Conservation (phyloP, 805 yeast genomes). For the Starmerella davenportii region DNA sequence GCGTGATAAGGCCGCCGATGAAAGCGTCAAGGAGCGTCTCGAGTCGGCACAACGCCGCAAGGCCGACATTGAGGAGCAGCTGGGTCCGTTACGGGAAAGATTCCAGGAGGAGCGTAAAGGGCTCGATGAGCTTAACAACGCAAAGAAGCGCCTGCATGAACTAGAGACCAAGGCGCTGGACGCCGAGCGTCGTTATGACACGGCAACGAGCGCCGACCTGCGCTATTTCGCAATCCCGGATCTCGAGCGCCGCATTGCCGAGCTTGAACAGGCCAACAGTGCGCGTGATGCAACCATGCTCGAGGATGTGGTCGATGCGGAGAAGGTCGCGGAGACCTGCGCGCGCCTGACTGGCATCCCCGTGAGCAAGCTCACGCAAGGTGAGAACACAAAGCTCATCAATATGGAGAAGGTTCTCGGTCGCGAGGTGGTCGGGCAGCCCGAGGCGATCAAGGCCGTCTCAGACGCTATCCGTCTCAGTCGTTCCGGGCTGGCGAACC, state of each 20-base stretch:
- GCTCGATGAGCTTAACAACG: constrained; percentile 74
- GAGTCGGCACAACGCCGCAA: constrained; percentile 58
- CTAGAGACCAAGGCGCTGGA: constrained; percentile 82
- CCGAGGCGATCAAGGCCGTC: constrained; percentile 90
- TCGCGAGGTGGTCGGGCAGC: constrained; percentile 79
- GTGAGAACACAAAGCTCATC: constrained; percentile 83
- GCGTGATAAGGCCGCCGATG: constrained; percentile 76
- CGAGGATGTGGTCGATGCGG: constrained; percentile 79
- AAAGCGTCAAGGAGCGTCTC: constrained; percentile 71
- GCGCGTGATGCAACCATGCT: constrained; percentile 47
- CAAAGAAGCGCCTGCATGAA: constrained; percentile 82
- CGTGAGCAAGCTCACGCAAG: constrained; percentile 81
- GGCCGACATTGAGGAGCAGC: constrained; percentile 69
- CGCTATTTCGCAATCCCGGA: constrained; percentile 97
- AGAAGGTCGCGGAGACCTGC: constrained; percentile 89
- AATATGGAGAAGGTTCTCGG: constrained; percentile 83
- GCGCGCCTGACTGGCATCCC: constrained; percentile 96
- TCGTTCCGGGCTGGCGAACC: constrained; percentile 89
- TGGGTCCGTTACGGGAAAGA: constrained; percentile 69
- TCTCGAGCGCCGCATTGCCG: constrained; percentile 52
- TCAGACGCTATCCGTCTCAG: constrained; percentile 84
- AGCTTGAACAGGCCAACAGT: constrained; percentile 63
- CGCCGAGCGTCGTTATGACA: constrained; percentile 94
- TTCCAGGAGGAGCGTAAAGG: constrained; percentile 77
- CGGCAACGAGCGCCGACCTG: constrained; percentile 85